phyloP scores from a whole-genome alignment of 441 rosid genomes.

The Gossypium trilobum region DNA sequence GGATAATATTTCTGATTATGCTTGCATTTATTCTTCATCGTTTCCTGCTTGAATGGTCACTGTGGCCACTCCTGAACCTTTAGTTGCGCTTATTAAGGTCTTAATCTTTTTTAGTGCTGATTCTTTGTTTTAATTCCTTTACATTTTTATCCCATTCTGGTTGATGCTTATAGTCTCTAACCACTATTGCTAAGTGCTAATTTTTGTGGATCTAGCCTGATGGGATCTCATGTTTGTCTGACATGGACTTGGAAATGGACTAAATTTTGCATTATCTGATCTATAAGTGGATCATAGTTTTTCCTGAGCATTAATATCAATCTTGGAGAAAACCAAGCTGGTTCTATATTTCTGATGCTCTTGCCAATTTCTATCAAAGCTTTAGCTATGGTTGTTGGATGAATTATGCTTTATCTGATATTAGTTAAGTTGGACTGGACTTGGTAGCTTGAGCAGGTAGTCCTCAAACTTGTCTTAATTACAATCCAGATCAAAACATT shows the following conservation, averaged over 20 bases:
- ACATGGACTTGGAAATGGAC: not conserved
- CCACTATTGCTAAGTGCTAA: not conserved
- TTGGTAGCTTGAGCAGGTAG: not conserved
- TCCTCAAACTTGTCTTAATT: not conserved
- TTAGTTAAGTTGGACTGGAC: not conserved
- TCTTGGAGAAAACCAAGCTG: not conserved
- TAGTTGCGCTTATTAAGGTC: not conserved
- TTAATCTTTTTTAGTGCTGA: not conserved
- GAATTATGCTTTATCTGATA: not conserved
- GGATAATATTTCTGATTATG: not conserved
- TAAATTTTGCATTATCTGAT: not conserved
- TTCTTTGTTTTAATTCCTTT: not conserved
- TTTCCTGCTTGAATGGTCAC: conserved; percentile 1
- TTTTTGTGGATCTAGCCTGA: conserved; percentile 4
- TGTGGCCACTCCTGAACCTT: not conserved
- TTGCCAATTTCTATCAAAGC: not conserved
- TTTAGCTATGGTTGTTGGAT: not conserved
- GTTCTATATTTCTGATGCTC: not conserved
- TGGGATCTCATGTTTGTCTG: not conserved
- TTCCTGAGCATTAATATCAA: not conserved
- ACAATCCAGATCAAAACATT: not conserved
- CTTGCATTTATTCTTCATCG: not conserved
- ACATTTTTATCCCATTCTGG: not conserved
- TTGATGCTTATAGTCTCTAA: not conserved
- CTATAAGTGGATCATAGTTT: not conserved